phyloP scores from a whole-genome alignment of 2,329 filamentous ascomycete genomes.

The Exophiala sideris region DNA sequence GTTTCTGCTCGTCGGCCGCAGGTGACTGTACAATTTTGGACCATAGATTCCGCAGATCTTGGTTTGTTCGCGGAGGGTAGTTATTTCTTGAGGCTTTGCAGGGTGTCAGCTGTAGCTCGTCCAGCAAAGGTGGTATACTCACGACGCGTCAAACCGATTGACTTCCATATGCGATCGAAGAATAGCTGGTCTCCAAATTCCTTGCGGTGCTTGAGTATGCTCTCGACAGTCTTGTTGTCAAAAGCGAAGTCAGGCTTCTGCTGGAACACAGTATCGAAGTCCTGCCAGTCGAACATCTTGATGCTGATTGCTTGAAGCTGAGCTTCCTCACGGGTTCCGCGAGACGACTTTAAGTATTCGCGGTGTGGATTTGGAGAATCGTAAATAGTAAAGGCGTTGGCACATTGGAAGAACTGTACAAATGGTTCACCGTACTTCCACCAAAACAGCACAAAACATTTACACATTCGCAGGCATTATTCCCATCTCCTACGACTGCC shows the following conservation, averaged over 20 bases:
- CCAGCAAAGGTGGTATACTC: conserved; percentile 24
- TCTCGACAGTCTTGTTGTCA: conserved; percentile 57
- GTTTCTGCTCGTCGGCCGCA: conserved; percentile 71
- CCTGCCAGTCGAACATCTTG: conserved; percentile 61
- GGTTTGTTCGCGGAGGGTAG: conserved; percentile 72
- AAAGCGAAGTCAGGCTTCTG: conserved; percentile 60
- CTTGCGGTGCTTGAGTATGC: conserved; percentile 65
- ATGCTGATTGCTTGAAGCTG: not conserved
- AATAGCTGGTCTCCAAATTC: conserved; percentile 69
- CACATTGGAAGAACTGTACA: not conserved
- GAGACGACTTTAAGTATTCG: not conserved
- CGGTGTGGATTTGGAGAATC: not conserved
- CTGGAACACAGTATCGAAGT: conserved; percentile 67
- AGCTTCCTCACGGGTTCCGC: not conserved
- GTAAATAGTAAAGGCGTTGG: not conserved
- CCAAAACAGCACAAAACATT: too few relatives aligned
- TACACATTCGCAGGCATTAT: too few relatives aligned
- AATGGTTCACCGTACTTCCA: too few relatives aligned
- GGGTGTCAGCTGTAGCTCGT: not conserved
- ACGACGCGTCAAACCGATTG: conserved; percentile 69
- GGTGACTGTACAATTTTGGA: conserved; percentile 63
- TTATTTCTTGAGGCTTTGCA: conserved; percentile 52
- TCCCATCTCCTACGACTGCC: too few relatives aligned
- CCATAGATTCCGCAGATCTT: conserved; percentile 66
- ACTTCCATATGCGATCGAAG: conserved; percentile 71